Percentiles rank a stretch among this genome's conserved stretches.
phyloP scores from a whole-genome alignment of 345 rosid species.

The Laguncularia racemosa region DNA sequence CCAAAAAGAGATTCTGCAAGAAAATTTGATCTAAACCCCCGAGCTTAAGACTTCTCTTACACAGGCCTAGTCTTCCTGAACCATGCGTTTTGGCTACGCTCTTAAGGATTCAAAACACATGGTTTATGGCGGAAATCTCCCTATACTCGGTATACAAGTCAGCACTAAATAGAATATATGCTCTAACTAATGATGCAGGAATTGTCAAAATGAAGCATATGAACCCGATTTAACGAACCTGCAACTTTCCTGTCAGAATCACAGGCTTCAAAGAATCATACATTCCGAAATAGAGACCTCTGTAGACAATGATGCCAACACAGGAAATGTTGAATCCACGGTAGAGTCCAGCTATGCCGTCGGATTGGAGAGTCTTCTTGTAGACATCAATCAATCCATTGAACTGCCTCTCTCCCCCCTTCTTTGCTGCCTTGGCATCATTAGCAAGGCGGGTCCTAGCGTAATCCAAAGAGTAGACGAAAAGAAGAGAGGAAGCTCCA shows the following conservation, averaged over 20 bases:
- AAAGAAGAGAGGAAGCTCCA: constrained; percentile 33
- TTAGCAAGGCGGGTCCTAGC: constrained; percentile 42
- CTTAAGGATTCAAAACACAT: too few relatives aligned
- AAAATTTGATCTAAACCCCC: too few relatives aligned
- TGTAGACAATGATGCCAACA: too few relatives aligned
- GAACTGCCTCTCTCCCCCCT: constrained; percentile 34
- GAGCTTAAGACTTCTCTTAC: too few relatives aligned
- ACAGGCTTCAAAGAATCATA: constrained; percentile 45
- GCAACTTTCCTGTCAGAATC: constrained; percentile 20
- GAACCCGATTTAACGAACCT: constrained; percentile 14
- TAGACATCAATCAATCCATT: constrained; percentile 40
- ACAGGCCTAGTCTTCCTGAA: too few relatives aligned
- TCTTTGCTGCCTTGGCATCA: constrained; percentile 35
- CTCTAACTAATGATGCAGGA: neutral
- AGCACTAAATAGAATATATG: neutral
- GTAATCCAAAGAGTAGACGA: constrained; percentile 40
- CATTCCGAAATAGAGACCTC: constrained; percentile 35
- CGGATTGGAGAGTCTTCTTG: constrained; percentile 26
- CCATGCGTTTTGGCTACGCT: too few relatives aligned
- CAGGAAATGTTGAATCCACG: too few relatives aligned
- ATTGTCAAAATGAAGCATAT: too few relatives aligned
- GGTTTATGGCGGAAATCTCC: too few relatives aligned
- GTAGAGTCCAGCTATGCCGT: constrained; percentile 32
- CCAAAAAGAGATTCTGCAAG: too few relatives aligned
- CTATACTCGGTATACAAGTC: neutral